These are phyloP conservation scores for Rhodosporidiobolus odoratus DNA, from an alignment of 768 basidiomycete species.

Conservation along the genomic window DNA sequence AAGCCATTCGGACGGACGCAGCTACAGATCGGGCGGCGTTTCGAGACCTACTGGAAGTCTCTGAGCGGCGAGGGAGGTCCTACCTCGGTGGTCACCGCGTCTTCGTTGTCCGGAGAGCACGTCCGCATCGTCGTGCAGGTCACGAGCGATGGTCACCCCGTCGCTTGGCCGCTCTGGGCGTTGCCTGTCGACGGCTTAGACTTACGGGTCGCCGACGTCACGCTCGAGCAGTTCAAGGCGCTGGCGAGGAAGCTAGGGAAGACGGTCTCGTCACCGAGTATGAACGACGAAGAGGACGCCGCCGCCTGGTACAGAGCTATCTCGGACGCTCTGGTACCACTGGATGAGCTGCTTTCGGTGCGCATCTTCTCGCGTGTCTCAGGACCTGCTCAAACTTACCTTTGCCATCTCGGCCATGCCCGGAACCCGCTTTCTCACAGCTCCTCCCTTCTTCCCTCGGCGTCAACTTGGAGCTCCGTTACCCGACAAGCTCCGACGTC, in stretches of 20 bases:
- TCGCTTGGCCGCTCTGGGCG: conserved; percentile 68
- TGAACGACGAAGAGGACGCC: conserved; percentile 31
- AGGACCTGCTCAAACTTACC: background rate
- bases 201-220: conserved; percentile 76
- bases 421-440: conserved; percentile 54
- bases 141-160: conserved; percentile 84
- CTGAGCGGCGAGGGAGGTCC: no score
- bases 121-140: conserved; percentile 82
- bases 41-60: conserved; percentile 99
- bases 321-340: conserved; percentile 55
- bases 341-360: conserved; percentile 72
- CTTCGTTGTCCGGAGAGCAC: conserved; percentile 84
- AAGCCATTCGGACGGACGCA: conserved; percentile 87
- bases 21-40: conserved; percentile 84
- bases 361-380: conserved; percentile 40
- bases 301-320: conserved; percentile 48
- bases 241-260: conserved; percentile 56
- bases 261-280: conserved; percentile 46
- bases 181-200: conserved; percentile 70
- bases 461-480: conserved; percentile 76
- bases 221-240: conserved; percentile 68
- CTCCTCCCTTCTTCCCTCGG: conserved; percentile 54
- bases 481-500: conserved; percentile 57
- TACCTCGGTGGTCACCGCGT: conserved; percentile 59
- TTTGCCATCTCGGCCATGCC: no score